A percentile compares a stretch with the other conserved stretches of the same genome.
Conservation (phyloP, 23 red algal species). For the Cyanidioschyzon merolae region DNA sequence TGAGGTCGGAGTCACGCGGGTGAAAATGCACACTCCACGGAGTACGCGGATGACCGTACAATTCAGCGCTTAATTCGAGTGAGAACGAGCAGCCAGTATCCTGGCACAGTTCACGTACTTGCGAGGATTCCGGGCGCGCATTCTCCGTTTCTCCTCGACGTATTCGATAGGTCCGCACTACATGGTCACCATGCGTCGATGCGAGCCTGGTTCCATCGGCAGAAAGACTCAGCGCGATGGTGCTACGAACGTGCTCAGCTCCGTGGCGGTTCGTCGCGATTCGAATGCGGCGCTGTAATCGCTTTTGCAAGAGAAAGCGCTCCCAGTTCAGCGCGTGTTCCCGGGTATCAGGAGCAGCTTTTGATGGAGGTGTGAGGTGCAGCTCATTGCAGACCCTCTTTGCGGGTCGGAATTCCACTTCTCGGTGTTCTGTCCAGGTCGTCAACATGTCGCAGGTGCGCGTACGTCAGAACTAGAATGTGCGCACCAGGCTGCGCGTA, state of each 20-base stretch:
- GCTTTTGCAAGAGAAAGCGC: neutral
- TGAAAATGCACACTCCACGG: conserved; percentile 9
- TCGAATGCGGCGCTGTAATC: neutral
- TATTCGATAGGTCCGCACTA: neutral
- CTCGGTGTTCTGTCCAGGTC: too few species aligned
- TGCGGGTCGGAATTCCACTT: too few species aligned
- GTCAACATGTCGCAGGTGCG: too few species aligned
- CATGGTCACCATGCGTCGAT: conserved; percentile 4
- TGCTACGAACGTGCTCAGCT: conserved; percentile 3
- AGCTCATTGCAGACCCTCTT: too few species aligned
- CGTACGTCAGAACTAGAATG: too few species aligned
- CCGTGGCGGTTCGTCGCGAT: neutral
- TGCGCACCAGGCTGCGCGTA: too few species aligned
- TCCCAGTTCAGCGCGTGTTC: neutral
- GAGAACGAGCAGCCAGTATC: neutral
- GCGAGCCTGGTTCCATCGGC: neutral
- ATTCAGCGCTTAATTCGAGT: neutral
- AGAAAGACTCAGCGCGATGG: conserved; percentile 8
- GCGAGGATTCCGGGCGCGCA: neutral
- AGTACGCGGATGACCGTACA: conserved; percentile 6
- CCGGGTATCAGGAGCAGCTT: neutral
- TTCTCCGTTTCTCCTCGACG: neutral
- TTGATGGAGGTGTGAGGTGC: too few species aligned
- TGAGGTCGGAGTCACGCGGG: neutral
- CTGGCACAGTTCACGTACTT: neutral